These are phyloP conservation scores for Cyberlindnera saturnus DNA, from an alignment of 805 yeast genomes.

Conservation along the genomic window DNA sequence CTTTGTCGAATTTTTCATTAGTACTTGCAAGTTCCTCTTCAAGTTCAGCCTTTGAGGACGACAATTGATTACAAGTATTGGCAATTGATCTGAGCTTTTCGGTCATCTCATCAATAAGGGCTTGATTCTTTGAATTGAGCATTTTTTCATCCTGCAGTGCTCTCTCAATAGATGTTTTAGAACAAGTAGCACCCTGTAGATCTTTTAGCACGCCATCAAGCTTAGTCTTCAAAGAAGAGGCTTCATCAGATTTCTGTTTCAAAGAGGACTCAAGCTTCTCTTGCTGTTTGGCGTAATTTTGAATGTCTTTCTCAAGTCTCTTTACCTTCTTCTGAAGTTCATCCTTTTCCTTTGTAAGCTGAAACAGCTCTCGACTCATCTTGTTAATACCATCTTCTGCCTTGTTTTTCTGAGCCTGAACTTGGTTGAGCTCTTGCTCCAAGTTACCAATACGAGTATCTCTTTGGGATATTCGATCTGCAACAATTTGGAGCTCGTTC, in stretches of 20 bases:
- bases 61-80: slow-evolving; percentile 23
- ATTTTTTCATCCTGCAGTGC: slow-evolving; percentile 22
- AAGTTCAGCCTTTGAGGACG: slow-evolving; percentile 18
- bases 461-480: slow-evolving; percentile 13
- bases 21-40: slow-evolving; percentile 11
- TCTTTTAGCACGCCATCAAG: slow-evolving; percentile 2
- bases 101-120: slow-evolving; percentile 35
- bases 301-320: slow-evolving; percentile 29
- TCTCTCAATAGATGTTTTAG: slow-evolving; percentile 13
- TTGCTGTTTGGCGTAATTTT: slow-evolving; percentile 20
- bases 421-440: slow-evolving; percentile 22
- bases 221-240: slow-evolving; percentile 7
- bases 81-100: slow-evolving; percentile 41
- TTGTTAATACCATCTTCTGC: slow-evolving; percentile 88
- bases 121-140: slow-evolving; percentile 21
- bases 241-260: slow-evolving; percentile 14
- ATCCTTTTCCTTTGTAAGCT: slow-evolving; percentile 53
- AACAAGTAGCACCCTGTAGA: background rate
- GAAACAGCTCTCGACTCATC: slow-evolving; percentile 78
- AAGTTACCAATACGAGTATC: slow-evolving; percentile 20
- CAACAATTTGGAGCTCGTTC: slow-evolving; percentile 19
- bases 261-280: slow-evolving; percentile 13
- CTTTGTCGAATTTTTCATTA: slow-evolving; percentile 6
- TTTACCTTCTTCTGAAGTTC: slow-evolving; percentile 39
- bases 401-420: slow-evolving; percentile 39